These are phyloP conservation scores for Aurantiochytrium sp. DNA, from an alignment of 108 stramenopile genomes.

Conservation along the genomic window DNA sequence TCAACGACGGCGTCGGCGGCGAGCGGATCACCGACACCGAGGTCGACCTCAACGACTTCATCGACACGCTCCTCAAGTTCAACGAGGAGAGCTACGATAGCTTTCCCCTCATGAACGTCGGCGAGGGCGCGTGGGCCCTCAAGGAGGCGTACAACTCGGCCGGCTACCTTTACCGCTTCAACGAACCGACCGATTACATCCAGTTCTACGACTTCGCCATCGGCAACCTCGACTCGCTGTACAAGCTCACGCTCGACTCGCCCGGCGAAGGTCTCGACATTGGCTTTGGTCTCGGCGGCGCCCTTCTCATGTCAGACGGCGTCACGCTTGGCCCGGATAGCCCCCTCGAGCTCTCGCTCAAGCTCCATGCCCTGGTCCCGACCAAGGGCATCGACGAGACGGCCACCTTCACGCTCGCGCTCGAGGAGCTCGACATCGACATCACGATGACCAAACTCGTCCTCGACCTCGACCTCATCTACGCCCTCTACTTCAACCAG, in stretches of 20 bases:
- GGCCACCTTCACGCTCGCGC: neutral
- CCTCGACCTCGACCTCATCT: neutral
- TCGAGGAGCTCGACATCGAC: neutral
- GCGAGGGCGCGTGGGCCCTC: neutral
- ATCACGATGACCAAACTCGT: neutral
- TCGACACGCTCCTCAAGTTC: neutral
- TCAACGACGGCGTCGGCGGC: neutral
- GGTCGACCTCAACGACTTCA: neutral
- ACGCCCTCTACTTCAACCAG: slow-evolving; percentile 10
- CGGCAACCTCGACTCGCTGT: slow-evolving; percentile 2
- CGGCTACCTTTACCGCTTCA: neutral
- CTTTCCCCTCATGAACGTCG: neutral
- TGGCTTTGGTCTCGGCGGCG: neutral
- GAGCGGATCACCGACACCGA: neutral
- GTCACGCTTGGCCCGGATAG: neutral
- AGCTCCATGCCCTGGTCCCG: neutral
- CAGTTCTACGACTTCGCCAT: neutral
- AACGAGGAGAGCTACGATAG: neutral
- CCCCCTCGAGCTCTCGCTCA: neutral
- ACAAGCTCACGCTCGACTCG: neutral
- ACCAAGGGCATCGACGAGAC: neutral
- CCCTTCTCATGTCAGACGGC: neutral
- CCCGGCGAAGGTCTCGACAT: neutral
- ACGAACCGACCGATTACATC: neutral
- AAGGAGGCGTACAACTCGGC: neutral